Conservation (phyloP, 176 grass and related monocot species). For the Lolium perenne region DNA sequence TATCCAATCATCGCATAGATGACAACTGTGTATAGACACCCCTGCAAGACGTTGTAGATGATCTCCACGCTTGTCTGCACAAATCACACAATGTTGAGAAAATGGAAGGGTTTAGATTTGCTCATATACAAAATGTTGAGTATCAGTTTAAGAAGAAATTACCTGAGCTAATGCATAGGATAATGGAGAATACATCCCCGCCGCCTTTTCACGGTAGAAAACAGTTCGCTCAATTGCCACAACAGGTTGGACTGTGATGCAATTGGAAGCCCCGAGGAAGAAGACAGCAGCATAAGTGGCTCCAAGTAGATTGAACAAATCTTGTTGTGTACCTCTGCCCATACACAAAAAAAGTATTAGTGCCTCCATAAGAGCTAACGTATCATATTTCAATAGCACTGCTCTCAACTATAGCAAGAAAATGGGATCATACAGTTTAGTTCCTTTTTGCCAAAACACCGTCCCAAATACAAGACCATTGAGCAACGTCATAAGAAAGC, state of each 20-base stretch:
- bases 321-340: conserved; percentile 65
- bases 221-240: conserved; percentile 78
- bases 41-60: conserved; percentile 68
- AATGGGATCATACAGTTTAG: conserved; percentile 60
- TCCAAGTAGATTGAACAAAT: conserved; percentile 72
- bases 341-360: conserved; percentile 33
- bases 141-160: background rate
- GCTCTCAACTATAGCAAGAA: conserved; percentile 24
- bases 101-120: conserved; percentile 9
- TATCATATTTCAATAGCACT: background rate
- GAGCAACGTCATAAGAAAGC: conserved; percentile 71
- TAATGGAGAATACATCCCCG: conserved; percentile 93
- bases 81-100: conserved; percentile 17
- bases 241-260: conserved; percentile 70
- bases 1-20: conserved; percentile 87
- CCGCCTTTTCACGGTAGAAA: conserved; percentile 89
- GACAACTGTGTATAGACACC: conserved; percentile 59
- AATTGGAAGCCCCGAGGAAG: conserved; percentile 79
- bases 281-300: conserved; percentile 77
- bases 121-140: background rate
- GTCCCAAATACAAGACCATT: conserved; percentile 83
- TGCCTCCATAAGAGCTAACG: conserved; percentile 11
- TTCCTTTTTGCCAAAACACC: conserved; percentile 79
- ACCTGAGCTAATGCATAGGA: conserved; percentile 94
- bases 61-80: conserved; percentile 66